Evolutionary conservation across 2,329 filamentous ascomycete genomes (phyloP), one percentile per base, ranked within the genome.

Genomic region (Raffaelea arxii): DNA sequence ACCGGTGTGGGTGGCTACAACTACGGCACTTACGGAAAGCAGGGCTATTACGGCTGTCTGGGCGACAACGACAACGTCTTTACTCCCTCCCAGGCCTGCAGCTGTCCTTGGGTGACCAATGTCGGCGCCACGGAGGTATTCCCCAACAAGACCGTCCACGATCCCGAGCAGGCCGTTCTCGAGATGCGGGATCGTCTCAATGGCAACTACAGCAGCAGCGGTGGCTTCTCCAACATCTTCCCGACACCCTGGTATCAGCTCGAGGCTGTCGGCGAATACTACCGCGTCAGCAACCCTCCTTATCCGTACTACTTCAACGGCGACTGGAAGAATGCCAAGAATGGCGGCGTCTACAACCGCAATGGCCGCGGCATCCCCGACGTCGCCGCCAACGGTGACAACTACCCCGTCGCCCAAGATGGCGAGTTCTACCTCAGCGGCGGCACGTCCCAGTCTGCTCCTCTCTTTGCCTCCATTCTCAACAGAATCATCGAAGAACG

Each of bases 401-500:
- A 57, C 23, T 41, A 46, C 25, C 32, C 36, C 6, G 40, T 43
- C 3, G 16, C 36, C 10, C 19, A 39, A 16, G 22, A 40, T 1
- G 41, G 37, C 25, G 23, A 30, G 7, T 46, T 41, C 14, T 43
- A 39, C 12, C 47, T 46, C 5, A 46, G 35, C 36, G 47, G 47
- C 25, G 47, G 47, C 19, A 46, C 47, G 6, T 43, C 36, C 18
- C 35, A 40, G 25, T 40, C 79, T 1, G 61, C 74, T 1, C 82
- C 82, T 0, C 63, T 76, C 0, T 74, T 77, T 14, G 72, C 76
- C 1, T 74, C 69, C 6, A 66, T 84, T 43, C 64, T 49, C n/a
- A 46, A 35, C 36, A 43, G 44, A 21, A 43, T 84, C 46, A 83
- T 84, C 53, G 79, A 83, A 53, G 75, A 74, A 1, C 65, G 77